These are phyloP conservation scores for Stentor roeselii DNA, from an alignment of 73 alveolate genomes.

Conservation along the genomic window DNA sequence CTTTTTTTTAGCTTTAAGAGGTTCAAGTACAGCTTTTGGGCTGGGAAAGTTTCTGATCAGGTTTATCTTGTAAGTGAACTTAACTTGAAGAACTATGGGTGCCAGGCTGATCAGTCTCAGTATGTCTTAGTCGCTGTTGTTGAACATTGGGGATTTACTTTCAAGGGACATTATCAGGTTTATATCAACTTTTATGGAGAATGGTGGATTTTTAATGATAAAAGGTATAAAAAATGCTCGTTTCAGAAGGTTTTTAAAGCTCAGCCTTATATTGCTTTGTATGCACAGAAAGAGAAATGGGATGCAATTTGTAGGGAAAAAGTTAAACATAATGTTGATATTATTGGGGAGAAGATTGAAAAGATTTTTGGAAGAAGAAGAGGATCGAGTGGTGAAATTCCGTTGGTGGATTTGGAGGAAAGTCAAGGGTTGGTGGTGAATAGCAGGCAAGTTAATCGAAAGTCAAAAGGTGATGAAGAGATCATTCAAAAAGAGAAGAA, in stretches of 20 bases:
- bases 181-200: not conserved
- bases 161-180: not conserved
- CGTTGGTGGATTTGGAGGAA: no score
- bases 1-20: not conserved
- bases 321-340: no score
- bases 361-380: no score
- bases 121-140: not conserved
- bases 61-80: not conserved
- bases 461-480: no score
- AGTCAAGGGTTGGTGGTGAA: no score
- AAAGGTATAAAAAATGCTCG: not conserved
- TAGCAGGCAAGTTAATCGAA: no score
- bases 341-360: no score
- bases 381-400: no score
- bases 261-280: not conserved
- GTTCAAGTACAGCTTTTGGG: not conserved
- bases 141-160: not conserved
- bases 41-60: not conserved
- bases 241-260: not conserved
- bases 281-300: conserved; percentile 12
- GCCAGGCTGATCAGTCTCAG: not conserved
- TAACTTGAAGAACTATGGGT: not conserved
- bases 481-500: no score
- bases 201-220: not conserved
- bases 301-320: no score